Evolutionary conservation across 1,139 yeast species (phyloP), one percentile per base, ranked within the genome.

Genomic region (Cylindricascospora bacillispora): DNA sequence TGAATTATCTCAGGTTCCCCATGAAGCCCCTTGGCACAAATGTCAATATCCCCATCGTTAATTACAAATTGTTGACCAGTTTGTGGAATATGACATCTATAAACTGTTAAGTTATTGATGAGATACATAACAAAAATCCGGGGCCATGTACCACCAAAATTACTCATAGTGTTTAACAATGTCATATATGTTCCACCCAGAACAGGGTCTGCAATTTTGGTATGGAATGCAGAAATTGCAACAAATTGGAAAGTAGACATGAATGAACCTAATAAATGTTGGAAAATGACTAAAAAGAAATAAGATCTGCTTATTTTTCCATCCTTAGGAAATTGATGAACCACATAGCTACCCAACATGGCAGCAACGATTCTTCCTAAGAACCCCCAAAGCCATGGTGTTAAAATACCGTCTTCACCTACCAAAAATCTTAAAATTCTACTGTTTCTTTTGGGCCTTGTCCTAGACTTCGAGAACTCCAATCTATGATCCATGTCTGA

Each of bases 161-260:
- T 89, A 22, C 93, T 76, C 30, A 89, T 63, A 0, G 99, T 89
- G 56, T 92, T 92, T 34, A 89, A 62, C 1, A 94, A 77, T 0
- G 98, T 89, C 97, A 92, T 89, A 54, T 89, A 89, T 0, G 99
- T 92, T 1, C 98, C 98, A 12, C 98, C 99, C 44, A 89, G 82
- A 10, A 74, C 58, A 0, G 98, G 97, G 53, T 89, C 98, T 2
- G 98, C 95, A 32, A 92, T 81, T 45, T 78, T 77, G 4, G 95
- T 86, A 55, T 86, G 95, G 62, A 89, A 92, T 0, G 97, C 93
- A 49, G 86, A 79, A 33, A 89, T 73, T 4, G 94, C 80, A 16
- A 89, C 97, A 59, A 92, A 89, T 54, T 86, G 97, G 34, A 89
- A 76, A 0, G 98, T 89, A 4, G 89, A 72, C 93, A 86, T 82